Evolutionary conservation across 306 rosid genomes (phyloP).

Genomic region (Quercus berberidifolia): DNA sequence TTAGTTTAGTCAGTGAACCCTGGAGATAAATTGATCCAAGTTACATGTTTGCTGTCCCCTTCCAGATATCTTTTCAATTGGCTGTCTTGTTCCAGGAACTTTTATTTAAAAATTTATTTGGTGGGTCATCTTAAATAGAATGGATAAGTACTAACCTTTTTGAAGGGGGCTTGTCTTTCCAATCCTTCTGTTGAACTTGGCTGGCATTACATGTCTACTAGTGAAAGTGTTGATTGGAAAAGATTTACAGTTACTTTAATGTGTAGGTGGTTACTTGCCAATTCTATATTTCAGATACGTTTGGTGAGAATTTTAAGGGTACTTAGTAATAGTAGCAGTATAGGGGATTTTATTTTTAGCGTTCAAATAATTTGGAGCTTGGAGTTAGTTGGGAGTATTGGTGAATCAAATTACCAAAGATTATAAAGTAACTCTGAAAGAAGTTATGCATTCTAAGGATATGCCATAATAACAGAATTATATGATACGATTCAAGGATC

Average conservation of each 20-base stretch:
- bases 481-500: background rate
- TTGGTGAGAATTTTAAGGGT: background rate
- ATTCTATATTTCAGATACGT: background rate
- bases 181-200: background rate
- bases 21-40: background rate
- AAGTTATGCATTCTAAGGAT: background rate
- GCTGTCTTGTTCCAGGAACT: background rate
- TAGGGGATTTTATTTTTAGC: background rate
- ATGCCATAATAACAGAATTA: background rate
- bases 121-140: background rate
- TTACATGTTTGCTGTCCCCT: background rate
- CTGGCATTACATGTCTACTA: background rate
- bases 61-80: background rate
- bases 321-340: background rate
- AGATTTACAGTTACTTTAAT: background rate
- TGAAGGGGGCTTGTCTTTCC: background rate
- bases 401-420: background rate
- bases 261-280: background rate
- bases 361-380: background rate
- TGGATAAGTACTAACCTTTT: background rate
- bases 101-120: background rate
- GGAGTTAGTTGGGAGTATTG: background rate
- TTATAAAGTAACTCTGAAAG: background rate
- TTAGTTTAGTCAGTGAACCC: background rate
- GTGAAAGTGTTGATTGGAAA: background rate